Conservation (phyloP, 2,329 filamentous ascomycete genomes). For the Ophiostoma pallidulum region DNA sequence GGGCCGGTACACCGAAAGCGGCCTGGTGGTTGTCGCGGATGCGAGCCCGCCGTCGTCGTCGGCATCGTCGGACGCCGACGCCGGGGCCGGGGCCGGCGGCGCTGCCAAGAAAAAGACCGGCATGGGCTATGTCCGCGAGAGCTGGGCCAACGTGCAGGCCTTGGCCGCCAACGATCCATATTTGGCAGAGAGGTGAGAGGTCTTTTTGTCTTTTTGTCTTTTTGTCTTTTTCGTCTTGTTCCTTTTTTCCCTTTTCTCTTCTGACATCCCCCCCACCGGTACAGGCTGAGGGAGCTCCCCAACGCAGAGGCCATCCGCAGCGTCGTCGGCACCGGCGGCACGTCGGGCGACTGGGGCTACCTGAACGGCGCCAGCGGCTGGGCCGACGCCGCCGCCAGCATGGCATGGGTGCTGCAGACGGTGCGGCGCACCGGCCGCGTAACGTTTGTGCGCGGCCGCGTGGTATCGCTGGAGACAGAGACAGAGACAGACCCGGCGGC, state of each 20-base stretch:
- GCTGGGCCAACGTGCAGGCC: slow-evolving; percentile 50
- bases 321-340: slow-evolving; percentile 38
- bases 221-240: no score
- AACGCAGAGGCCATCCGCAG: slow-evolving; percentile 34
- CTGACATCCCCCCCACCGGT: slow-evolving; percentile 8
- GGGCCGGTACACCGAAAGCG: slow-evolving; percentile 61
- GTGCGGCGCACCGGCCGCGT: slow-evolving; percentile 48
- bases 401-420: slow-evolving; percentile 51
- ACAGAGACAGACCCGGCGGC: slow-evolving; percentile 21
- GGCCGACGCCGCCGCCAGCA: slow-evolving; percentile 65
- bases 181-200: not conserved
- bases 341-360: slow-evolving; percentile 59
- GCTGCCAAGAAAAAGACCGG: slow-evolving; percentile 31
- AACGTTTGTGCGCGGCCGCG: slow-evolving; percentile 42
- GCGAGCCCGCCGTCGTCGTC: no score
- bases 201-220: no score
- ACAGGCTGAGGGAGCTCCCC: slow-evolving; percentile 33
- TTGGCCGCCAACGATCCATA: slow-evolving; percentile 33
- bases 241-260: no score
- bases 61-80: no score
- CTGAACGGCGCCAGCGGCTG: slow-evolving; percentile 67
- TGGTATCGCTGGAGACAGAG: slow-evolving; percentile 29
- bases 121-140: slow-evolving; percentile 49
- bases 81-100: no score
- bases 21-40: slow-evolving; percentile 55